Base-by-base conservation (phyloP, 1,284 basidiomycete genomes). In the Malassezia obtusa region DNA sequence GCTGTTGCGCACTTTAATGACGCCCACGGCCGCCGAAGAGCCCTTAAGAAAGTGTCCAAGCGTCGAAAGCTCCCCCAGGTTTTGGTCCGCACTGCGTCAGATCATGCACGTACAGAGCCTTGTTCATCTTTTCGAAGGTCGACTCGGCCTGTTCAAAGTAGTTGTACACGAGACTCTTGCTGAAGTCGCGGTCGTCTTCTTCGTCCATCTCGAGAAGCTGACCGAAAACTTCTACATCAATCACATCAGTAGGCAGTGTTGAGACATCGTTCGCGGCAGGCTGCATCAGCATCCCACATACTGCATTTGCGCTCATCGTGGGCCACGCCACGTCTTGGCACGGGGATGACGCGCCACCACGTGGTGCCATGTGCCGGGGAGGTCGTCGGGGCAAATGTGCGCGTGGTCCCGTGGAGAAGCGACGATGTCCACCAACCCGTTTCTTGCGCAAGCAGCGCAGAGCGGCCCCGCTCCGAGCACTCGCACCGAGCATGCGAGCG, bases 11-110 rank as follows among this genome's bases (percentile, higher is more conserved):
- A 95, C 88, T 65, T 82, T 82, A 60, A 79, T 78, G 36, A 90
- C 81, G 32, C 89, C 89, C 38, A 94, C 80, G 1, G 90, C 87
- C 14, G 89, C 89, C 28, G 87, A 90, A 2, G 89, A 91, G 45
- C 89, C 90, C 75, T 94, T 95, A 71, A 95, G 82, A 75, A 88
- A 95, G 75, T 95, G 90, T 0, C 89, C 90, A 11, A 87, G 79
- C 15, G 79, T 78, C 4, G 86, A 85, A 14, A 94, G 80, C 61
- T 82, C 76, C 8, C 68, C 63, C 14, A 90, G 79, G 62, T 87
- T 79, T 58, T 82, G 78, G 22, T 67, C 73, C 37, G 70, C 66
- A 59, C 85, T 88, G 53, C 41, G 32, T 19, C 26, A 19, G 30
- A n/a, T 17, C 15, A 11, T 12, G 10, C 7, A 70, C 86, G 77